Evolutionary conservation across 202 grass and related monocot genomes (phyloP).

Genomic region (Carex arenaria): DNA sequence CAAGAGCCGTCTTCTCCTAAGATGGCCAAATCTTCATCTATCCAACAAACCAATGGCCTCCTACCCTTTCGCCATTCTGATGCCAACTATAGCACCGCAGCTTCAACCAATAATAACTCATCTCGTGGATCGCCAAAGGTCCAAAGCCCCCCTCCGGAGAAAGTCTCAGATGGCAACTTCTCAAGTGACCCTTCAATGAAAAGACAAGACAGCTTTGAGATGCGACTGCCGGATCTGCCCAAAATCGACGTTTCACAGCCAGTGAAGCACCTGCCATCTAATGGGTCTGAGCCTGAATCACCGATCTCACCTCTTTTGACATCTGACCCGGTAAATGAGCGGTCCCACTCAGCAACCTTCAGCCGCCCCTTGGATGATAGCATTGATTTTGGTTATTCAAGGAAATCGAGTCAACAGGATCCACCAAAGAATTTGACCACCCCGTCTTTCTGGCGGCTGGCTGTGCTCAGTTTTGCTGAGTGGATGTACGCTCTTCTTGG

Average conservation of each 20-base stretch:
- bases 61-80: constrained; percentile 60
- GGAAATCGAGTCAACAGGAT: constrained; percentile 7
- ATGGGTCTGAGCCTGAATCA: constrained; percentile 83
- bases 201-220: constrained; percentile 89
- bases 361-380: constrained; percentile 71
- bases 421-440: constrained; percentile 31
- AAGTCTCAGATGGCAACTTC: constrained; percentile 51
- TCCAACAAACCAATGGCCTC: constrained; percentile 73
- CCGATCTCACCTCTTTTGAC: constrained; percentile 87
- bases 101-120: constrained; percentile 22
- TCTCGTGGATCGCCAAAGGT: constrained; percentile 76
- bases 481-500: constrained; percentile 92
- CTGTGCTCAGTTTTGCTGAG: constrained; percentile 81
- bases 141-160: constrained; percentile 76
- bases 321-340: constrained; percentile 95
- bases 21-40: constrained; percentile 89
- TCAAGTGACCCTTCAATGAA: constrained; percentile 69
- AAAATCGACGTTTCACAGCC: constrained; percentile 75
- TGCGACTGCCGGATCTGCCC: constrained; percentile 83
- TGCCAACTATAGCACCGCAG: constrained; percentile 47
- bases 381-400: constrained; percentile 38
- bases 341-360: constrained; percentile 92
- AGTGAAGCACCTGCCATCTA: constrained; percentile 54
- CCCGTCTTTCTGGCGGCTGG: constrained; percentile 87
- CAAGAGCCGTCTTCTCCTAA: constrained; percentile 87